These are phyloP conservation scores for Nymphaea thermarum DNA, from an alignment of 164 flowering plant genomes.

Conservation along the genomic window DNA sequence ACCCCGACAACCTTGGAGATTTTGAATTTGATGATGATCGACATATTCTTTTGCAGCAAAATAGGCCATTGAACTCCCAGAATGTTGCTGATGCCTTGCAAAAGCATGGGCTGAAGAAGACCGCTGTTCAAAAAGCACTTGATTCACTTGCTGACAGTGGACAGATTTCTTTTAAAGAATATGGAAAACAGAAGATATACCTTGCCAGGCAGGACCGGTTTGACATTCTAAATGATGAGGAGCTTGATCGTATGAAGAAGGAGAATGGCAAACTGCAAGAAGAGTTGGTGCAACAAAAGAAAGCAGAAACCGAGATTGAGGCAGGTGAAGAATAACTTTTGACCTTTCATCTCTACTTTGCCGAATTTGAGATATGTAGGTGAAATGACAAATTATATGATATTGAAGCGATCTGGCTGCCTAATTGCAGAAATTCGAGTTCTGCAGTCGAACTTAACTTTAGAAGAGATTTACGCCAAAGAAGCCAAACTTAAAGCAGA, in stretches of 20 bases:
- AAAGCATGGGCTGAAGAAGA: constrained; percentile 88
- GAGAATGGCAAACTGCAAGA: constrained; percentile 60
- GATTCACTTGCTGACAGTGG: constrained; percentile 25
- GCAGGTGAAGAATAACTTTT: constrained; percentile 35
- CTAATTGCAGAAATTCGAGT: constrained; percentile 51
- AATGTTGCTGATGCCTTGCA: constrained; percentile 87
- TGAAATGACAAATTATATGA: neutral
- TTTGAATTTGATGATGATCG: neutral
- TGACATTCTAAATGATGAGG: constrained; percentile 73
- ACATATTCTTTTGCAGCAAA: constrained; percentile 45
- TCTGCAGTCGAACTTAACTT: constrained; percentile 75
- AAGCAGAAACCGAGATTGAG: constrained; percentile 50
- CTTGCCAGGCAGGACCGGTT: constrained; percentile 89
- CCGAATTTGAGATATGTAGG: neutral
- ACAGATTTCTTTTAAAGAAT: constrained; percentile 46
- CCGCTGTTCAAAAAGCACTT: constrained; percentile 77
- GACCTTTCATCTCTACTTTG: neutral
- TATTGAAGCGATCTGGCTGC: neutral
- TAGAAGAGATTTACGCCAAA: constrained; percentile 57
- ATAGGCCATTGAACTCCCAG: constrained; percentile 83
- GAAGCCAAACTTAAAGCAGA: constrained; percentile 41
- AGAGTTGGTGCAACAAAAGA: constrained; percentile 47
- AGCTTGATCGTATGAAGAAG: constrained; percentile 76
- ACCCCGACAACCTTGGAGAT: neutral
- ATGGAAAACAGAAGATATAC: constrained; percentile 94